These are phyloP conservation scores for Podaxis pistillaris DNA, from an alignment of 768 basidiomycete genomes.

Conservation along the genomic window DNA sequence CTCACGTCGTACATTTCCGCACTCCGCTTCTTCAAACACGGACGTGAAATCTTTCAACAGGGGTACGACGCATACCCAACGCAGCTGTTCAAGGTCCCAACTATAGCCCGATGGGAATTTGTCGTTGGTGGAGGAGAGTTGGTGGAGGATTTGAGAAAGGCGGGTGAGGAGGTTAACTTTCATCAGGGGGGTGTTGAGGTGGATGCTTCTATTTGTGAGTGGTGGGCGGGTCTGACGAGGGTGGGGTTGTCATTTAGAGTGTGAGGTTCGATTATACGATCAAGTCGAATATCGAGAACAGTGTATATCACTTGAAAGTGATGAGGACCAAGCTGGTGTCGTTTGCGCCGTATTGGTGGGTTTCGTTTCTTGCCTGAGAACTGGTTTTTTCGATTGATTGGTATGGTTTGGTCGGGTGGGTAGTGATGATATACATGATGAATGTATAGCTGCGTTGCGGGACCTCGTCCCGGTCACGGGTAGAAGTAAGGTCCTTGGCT, in stretches of 20 bases:
- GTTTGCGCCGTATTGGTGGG: conserved; percentile 7
- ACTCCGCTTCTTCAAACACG: conserved; percentile 21
- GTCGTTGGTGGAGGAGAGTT: conserved; percentile 26
- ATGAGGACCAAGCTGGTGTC: background rate
- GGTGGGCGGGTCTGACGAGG: background rate
- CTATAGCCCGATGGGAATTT: conserved; percentile 24
- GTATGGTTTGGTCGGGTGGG: background rate
- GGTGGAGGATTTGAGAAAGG: conserved; percentile 32
- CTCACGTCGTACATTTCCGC: conserved; percentile 24
- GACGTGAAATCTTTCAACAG: conserved; percentile 22
- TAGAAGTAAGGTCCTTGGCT: background rate
- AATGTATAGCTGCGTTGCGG: conserved; percentile 1
- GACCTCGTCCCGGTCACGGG: background rate
- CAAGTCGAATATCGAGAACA: background rate
- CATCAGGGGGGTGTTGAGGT: background rate
- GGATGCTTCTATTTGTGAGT: background rate
- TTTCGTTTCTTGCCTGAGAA: background rate
- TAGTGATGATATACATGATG: conserved; percentile 5
- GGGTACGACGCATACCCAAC: conserved; percentile 25
- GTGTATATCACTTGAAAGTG: background rate
- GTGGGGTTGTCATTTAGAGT: background rate
- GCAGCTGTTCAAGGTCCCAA: conserved; percentile 26
- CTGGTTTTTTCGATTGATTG: background rate
- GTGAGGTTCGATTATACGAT: conserved; percentile 4
- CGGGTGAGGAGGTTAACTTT: conserved; percentile 14